Percentiles rank a stretch among this genome's conserved stretches.
These are phyloP conservation scores for Pyricularia sp. DNA, from an alignment of 2,329 filamentous ascomycete genomes.

Conservation along the genomic window DNA sequence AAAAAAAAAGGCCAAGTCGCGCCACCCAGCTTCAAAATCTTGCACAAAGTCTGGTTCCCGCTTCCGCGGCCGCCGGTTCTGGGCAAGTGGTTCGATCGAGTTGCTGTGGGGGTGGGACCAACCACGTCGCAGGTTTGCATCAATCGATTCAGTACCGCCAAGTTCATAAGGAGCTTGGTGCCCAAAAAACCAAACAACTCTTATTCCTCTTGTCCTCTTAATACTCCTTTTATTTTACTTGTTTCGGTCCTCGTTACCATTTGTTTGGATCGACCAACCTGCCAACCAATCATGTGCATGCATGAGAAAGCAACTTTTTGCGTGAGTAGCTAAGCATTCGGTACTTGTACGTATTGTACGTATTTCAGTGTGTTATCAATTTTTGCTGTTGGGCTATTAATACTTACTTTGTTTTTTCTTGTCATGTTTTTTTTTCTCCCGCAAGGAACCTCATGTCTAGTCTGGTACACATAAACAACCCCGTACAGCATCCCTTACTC, in stretches of 20 bases:
- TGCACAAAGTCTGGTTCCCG: background rate
- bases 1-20: no score
- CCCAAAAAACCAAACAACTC: background rate
- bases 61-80: background rate
- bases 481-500: background rate
- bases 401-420: no score
- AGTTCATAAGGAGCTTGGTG: background rate
- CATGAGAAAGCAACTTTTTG: background rate
- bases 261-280: background rate
- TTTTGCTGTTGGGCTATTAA: no score
- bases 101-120: background rate
- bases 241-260: background rate
- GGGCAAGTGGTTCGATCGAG: background rate
- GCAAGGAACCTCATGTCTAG: no score
- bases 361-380: no score
- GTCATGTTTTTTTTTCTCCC: no score
- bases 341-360: no score
- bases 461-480: background rate
- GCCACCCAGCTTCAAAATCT: background rate
- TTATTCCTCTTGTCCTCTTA: background rate
- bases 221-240: background rate
- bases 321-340: no score
- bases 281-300: background rate
- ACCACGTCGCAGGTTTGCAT: background rate
- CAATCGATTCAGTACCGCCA: background rate